These are phyloP conservation scores for Boletus holoroseus DNA, from an alignment of 1,284 basidiomycete species.

Conservation along the genomic window DNA sequence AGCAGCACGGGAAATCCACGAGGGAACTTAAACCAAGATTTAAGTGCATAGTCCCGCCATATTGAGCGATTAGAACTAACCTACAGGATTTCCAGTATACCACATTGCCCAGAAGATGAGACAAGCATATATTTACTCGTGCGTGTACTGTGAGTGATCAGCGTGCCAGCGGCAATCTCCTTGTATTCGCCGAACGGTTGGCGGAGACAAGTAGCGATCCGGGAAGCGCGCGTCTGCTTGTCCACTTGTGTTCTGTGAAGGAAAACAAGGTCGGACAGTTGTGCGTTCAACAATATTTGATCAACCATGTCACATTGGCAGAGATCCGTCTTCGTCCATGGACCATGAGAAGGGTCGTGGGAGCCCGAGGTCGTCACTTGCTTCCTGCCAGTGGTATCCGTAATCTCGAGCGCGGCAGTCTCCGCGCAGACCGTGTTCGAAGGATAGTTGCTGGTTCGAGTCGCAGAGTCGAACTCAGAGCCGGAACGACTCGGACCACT, in stretches of 20 bases:
- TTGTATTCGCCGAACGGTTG: neutral
- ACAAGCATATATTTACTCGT: neutral
- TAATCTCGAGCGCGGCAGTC: neutral
- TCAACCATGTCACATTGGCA: neutral
- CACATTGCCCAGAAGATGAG: neutral
- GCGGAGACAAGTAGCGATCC: neutral
- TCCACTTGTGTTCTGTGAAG: neutral
- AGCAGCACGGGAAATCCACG: neutral
- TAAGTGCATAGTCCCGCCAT: neutral
- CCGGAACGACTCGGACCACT: neutral
- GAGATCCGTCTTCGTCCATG: neutral
- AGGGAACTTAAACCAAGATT: neutral
- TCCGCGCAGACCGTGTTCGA: neutral
- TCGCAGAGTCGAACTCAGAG: neutral
- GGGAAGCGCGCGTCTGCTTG: neutral
- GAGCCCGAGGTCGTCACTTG: neutral
- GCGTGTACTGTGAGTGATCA: neutral
- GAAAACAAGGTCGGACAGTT: neutral
- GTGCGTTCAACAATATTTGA: neutral
- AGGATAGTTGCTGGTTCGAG: neutral
- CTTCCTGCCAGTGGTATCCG: neutral
- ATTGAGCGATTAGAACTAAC: neutral
- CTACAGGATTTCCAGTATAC: neutral
- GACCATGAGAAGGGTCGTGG: neutral
- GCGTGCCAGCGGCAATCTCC: neutral